These are phyloP conservation scores for Phoenix dactylifera DNA, from an alignment of 176 grass and related monocot genomes.

Conservation along the genomic window DNA sequence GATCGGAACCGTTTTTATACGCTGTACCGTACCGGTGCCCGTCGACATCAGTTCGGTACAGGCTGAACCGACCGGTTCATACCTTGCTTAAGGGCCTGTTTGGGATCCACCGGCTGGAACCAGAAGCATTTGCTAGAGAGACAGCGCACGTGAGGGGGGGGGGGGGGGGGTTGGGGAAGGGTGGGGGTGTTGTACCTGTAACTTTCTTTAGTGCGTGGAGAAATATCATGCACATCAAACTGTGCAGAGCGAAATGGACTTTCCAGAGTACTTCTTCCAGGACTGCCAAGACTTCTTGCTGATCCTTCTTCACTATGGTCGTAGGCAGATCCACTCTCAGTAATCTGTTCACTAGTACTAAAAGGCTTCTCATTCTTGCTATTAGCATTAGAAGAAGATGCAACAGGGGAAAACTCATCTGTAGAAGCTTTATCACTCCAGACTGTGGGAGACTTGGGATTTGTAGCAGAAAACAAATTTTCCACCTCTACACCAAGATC, in stretches of 20 bases:
- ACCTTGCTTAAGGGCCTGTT: too few species aligned
- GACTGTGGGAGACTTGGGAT: conserved; percentile 40
- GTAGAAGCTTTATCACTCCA: conserved; percentile 62
- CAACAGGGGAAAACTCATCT: conserved; percentile 52
- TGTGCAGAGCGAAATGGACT: conserved; percentile 74
- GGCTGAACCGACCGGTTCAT: too few species aligned
- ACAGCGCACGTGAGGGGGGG: too few species aligned
- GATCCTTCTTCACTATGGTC: conserved; percentile 70
- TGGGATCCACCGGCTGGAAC: too few species aligned
- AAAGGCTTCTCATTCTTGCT: conserved; percentile 49
- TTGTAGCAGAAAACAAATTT: conserved; percentile 43
- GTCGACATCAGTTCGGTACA: too few species aligned
- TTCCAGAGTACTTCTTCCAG: conserved; percentile 71
- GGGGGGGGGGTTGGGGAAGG: too few species aligned
- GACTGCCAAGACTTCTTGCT: conserved; percentile 51
- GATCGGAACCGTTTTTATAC: too few species aligned
- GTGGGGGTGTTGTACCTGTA: conserved; percentile 37
- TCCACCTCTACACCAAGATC: conserved; percentile 57
- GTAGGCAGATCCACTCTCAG: conserved; percentile 62
- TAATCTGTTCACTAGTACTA: conserved; percentile 28
- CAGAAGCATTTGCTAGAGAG: too few species aligned
- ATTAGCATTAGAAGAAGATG: conserved; percentile 61
- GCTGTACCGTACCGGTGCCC: too few species aligned
- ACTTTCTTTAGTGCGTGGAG: conserved; percentile 63
- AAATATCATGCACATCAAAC: conserved; percentile 46